Conservation (phyloP, 2,329 filamentous ascomycete genomes). For the Colletotrichum sp. region DNA sequence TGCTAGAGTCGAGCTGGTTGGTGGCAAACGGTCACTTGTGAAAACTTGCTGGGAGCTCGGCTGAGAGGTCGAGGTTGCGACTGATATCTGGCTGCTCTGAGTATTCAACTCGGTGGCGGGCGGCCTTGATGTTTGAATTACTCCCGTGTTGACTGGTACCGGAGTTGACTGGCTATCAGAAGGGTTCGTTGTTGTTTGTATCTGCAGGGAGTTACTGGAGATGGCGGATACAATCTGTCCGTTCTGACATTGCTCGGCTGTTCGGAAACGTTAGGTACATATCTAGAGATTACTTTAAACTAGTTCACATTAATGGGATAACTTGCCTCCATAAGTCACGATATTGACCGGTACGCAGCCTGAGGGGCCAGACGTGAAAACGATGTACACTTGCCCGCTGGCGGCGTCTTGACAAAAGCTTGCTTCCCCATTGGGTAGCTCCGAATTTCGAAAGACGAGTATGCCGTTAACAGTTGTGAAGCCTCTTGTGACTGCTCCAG, state of each 20-base stretch:
- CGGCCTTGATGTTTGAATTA: background rate
- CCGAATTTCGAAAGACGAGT: background rate
- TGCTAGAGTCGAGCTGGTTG: background rate
- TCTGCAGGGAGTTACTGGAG: background rate
- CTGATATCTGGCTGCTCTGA: background rate
- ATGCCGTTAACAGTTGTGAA: background rate
- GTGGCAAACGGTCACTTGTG: background rate
- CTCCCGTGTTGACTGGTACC: background rate
- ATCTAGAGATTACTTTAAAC: background rate
- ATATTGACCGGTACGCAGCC: background rate
- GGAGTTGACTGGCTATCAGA: background rate
- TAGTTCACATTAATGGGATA: background rate
- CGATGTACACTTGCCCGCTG: background rate
- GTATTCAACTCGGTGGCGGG: background rate
- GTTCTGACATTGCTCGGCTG: background rate
- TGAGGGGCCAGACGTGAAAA: background rate
- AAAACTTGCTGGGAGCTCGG: background rate
- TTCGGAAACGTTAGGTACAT: background rate
- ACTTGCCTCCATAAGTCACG: background rate
- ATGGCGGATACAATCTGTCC: background rate
- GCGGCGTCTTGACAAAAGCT: background rate
- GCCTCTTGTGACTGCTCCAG: background rate
- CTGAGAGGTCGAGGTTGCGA: background rate
- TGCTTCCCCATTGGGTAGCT: background rate
- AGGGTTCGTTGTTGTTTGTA: background rate